These are phyloP conservation scores for Chlorencoelia australis DNA, from an alignment of 2,329 filamentous ascomycete genomes.

Conservation along the genomic window DNA sequence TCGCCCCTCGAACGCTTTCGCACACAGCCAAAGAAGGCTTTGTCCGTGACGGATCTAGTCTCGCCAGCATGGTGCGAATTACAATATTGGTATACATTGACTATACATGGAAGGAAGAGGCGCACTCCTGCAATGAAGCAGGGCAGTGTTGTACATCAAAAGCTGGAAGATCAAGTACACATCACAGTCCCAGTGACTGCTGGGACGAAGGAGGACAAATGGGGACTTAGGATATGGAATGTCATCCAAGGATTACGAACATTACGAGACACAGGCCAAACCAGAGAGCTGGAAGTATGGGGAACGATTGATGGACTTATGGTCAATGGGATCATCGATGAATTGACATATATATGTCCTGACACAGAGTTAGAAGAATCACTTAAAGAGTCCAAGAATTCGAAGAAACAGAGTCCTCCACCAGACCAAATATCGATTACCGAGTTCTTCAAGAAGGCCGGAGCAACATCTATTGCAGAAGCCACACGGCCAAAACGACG, in stretches of 20 bases:
- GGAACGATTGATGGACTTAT: slow-evolving; percentile 72
- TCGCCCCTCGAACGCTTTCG: slow-evolving; percentile 72
- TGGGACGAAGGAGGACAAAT: slow-evolving; percentile 66
- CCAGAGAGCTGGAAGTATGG: slow-evolving; percentile 75
- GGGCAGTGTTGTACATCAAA: slow-evolving; percentile 70
- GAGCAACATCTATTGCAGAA: slow-evolving; percentile 12
- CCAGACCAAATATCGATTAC: slow-evolving; percentile 20
- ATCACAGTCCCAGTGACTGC: slow-evolving; percentile 64
- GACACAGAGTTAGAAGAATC: slow-evolving; percentile 54
- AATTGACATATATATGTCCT: slow-evolving; percentile 68
- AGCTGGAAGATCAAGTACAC: slow-evolving; percentile 78
- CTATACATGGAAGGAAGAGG: slow-evolving; percentile 63
- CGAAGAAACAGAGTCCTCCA: slow-evolving; percentile 26
- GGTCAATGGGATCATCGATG: slow-evolving; percentile 84
- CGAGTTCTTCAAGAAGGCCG: slow-evolving; percentile 20
- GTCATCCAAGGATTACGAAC: slow-evolving; percentile 75
- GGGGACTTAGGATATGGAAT: slow-evolving; percentile 83
- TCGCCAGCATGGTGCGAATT: slow-evolving; percentile 93
- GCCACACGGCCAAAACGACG: slow-evolving; percentile 9
- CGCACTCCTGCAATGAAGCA: slow-evolving; percentile 74
- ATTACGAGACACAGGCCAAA: slow-evolving; percentile 58
- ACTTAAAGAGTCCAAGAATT: slow-evolving; percentile 20
- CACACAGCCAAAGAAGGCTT: slow-evolving; percentile 61
- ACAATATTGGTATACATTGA: slow-evolving; percentile 83
- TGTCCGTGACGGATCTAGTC: slow-evolving; percentile 81